Percentiles rank a stretch among this genome's conserved stretches.
Conservation (phyloP, 2,329 filamentous ascomycete species). For the Colletotrichum simmondsii region DNA sequence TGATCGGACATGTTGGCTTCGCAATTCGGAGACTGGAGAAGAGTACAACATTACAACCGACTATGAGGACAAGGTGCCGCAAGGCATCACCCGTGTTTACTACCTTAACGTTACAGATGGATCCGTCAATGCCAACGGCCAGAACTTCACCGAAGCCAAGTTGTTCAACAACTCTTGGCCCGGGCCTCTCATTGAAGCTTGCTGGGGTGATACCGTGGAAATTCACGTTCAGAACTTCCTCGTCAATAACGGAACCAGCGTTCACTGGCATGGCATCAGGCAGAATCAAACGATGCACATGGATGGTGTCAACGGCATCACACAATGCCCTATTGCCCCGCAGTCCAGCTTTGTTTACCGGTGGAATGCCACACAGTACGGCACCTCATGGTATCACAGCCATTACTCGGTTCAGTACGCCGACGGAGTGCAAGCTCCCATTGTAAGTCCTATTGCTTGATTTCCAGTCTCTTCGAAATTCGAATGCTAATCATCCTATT, state of each 20-base stretch:
- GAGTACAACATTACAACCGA: slow-evolving; percentile 42
- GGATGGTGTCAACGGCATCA: slow-evolving; percentile 45
- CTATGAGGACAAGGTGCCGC: slow-evolving; percentile 38
- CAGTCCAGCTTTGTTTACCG: slow-evolving; percentile 41
- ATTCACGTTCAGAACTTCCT: slow-evolving; percentile 74
- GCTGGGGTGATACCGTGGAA: slow-evolving; percentile 41
- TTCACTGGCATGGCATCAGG: slow-evolving; percentile 66
- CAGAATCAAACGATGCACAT: slow-evolving; percentile 45
- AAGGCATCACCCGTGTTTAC: slow-evolving; percentile 38
- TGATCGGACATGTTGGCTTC: slow-evolving; percentile 42
- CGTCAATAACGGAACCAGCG: slow-evolving; percentile 53
- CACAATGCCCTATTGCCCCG: slow-evolving; percentile 66
- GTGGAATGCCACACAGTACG: slow-evolving; percentile 50
- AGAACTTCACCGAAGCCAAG: slow-evolving; percentile 37
- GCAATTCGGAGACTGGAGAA: slow-evolving; percentile 33
- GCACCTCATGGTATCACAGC: slow-evolving; percentile 53
- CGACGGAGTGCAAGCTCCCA: slow-evolving; percentile 65
- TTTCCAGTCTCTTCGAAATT: too few species aligned
- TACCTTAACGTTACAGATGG: slow-evolving; percentile 35
- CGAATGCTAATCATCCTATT: background rate
- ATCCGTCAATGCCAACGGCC: slow-evolving; percentile 38
- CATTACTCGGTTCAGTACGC: slow-evolving; percentile 55
- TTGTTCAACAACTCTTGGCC: slow-evolving; percentile 41
- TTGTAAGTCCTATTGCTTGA: slow-evolving; percentile 46
- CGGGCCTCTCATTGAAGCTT: slow-evolving; percentile 42